These are phyloP conservation scores for Straminergon stramineum DNA, from an alignment of 225 moss, liverwort and hornwort genomes.

Conservation along the genomic window DNA sequence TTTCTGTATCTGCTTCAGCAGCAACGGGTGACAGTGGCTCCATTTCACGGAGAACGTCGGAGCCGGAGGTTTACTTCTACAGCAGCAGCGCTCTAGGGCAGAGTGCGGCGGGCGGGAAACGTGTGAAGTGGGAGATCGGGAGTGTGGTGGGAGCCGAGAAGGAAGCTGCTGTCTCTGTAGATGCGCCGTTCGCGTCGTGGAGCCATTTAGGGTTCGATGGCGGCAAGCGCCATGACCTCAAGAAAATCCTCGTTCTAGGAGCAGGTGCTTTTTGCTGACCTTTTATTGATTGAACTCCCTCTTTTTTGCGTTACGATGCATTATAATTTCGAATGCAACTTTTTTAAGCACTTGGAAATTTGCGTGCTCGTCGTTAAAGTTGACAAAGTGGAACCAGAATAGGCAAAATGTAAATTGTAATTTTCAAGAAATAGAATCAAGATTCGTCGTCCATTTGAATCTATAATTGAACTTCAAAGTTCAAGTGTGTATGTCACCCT, in stretches of 20 bases:
- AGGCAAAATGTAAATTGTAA: not conserved
- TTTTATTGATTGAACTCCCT: not conserved
- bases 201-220: slow-evolving; percentile 53
- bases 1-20: not conserved
- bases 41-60: not conserved
- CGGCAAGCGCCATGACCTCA: slow-evolving; percentile 82
- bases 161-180: slow-evolving; percentile 9
- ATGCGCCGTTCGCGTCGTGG: slow-evolving; percentile 36
- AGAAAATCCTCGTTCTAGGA: slow-evolving; percentile 83
- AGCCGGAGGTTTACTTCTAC: slow-evolving; percentile 33
- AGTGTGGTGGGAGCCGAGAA: slow-evolving; percentile 70
- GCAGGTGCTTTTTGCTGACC: slow-evolving; percentile 27
- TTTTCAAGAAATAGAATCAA: too few species aligned
- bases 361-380: not conserved
- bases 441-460: not conserved
- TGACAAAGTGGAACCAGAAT: not conserved
- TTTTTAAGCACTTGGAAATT: too few species aligned
- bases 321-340: not conserved
- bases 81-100: slow-evolving; percentile 15
- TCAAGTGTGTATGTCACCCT: not conserved
- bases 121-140: slow-evolving; percentile 55
- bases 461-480: not conserved
- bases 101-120: slow-evolving; percentile 26
- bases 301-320: not conserved
- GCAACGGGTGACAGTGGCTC: not conserved